Percentiles rank a stretch among this genome's conserved stretches.
phyloP scores from a whole-genome alignment of 2,329 filamentous ascomycete genomes.

The Lasiodiplodia gonubiensis region DNA sequence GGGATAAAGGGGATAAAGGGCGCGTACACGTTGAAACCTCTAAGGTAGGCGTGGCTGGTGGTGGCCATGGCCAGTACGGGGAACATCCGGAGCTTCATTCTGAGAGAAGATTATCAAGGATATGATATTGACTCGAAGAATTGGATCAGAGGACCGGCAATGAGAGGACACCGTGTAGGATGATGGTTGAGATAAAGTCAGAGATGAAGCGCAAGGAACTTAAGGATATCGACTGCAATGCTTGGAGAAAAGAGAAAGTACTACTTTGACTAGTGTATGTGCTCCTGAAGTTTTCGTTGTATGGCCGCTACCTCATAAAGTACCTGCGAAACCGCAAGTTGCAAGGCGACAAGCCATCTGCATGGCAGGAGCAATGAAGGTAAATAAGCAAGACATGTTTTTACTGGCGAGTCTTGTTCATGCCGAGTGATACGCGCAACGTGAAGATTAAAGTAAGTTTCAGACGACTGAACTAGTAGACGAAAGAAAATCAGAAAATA shows the following conservation, averaged over 20 bases:
- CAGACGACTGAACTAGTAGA: neutral
- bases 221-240: neutral
- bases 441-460: neutral
- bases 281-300: neutral
- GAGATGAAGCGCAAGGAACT: neutral
- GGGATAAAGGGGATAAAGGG: neutral
- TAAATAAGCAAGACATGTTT: neutral
- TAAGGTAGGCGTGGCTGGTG: constrained; percentile 34
- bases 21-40: constrained; percentile 37
- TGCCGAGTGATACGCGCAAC: neutral
- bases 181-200: neutral
- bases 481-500: neutral
- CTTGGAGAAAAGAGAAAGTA: neutral
- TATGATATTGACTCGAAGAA: neutral
- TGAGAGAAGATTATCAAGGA: neutral
- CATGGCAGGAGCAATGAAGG: neutral
- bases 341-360: neutral
- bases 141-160: neutral
- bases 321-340: neutral
- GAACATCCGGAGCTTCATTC: neutral
- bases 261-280: neutral
- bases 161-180: neutral
- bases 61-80: constrained; percentile 1
- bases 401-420: neutral
- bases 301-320: neutral